These are phyloP conservation scores for Sindora glabra DNA, from an alignment of 306 rosid genomes.

Conservation along the genomic window DNA sequence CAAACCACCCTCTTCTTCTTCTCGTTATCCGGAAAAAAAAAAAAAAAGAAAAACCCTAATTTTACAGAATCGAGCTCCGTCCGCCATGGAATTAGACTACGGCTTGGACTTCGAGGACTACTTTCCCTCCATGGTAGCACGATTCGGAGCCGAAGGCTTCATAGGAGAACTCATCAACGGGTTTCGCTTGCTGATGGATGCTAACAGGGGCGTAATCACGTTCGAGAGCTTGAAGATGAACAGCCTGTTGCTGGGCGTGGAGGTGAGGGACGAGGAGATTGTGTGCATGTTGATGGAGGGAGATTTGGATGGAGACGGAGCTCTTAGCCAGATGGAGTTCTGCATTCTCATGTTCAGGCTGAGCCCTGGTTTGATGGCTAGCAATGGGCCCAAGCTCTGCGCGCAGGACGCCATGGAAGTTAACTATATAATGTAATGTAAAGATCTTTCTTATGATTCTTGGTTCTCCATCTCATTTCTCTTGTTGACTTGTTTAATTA, in stretches of 20 bases:
- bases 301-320: constrained; percentile 73
- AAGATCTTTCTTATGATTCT: neutral
- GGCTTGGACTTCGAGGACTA: constrained; percentile 46
- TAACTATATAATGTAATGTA: neutral
- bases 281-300: constrained; percentile 61
- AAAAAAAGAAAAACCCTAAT: too few relatives aligned
- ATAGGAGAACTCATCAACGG: constrained; percentile 49
- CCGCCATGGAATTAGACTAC: constrained; percentile 17
- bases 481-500: too few relatives aligned
- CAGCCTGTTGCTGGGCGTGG: constrained; percentile 35
- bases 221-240: constrained; percentile 67
- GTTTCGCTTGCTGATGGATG: constrained; percentile 61
- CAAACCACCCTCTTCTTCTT: too few relatives aligned
- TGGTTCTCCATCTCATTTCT: neutral
- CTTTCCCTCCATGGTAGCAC: constrained; percentile 55
- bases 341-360: constrained; percentile 74
- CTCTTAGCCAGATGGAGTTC: constrained; percentile 50
- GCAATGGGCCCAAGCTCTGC: constrained; percentile 1
- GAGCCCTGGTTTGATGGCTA: constrained; percentile 50
- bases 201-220: constrained; percentile 54
- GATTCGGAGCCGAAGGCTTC: constrained; percentile 51
- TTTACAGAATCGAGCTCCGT: constrained; percentile 1
- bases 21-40: too few relatives aligned
- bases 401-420: constrained; percentile 1
- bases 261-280: constrained; percentile 48